Base-by-base conservation (phyloP, 768 basidiomycete species). In the Xanthoconium stramineum region DNA sequence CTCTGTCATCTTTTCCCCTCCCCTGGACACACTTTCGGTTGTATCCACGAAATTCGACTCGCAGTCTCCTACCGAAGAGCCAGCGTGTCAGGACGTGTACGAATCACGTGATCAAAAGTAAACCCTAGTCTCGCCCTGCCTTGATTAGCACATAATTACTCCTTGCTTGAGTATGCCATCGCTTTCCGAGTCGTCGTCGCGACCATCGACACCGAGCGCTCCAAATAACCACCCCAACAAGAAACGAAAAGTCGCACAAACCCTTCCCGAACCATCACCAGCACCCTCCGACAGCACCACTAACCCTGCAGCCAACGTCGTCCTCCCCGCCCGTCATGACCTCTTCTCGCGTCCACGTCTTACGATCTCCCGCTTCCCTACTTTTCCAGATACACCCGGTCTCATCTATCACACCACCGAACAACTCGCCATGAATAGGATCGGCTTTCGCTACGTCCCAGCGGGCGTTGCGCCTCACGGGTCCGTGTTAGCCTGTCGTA, bases 381-480 rank as follows among this genome's bases (percentile, higher is more conserved):
- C 76, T 2, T 91, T 92, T 69, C 67, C 83, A 20, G 84, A 86
- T 5, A 71, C 78, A n/a, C 67, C 76, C 5, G 83, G 86, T 49
- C 68, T 71, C 44, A 68, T 69, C 29, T 88, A 82, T 70, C 80
- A 76, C 74, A 80, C 79, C 60, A 91, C 88, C 9, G 90, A 92
- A 58, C 79, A 84, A 19, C 75, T 86, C 35, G 86, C 83, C 50
- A 77, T 83, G 62, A 92, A 92, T 65, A 84, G 88, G 53, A 77
- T 90, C 51, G 88, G 88, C 10, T 92, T 84, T 62, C 85, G 91
- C 43, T 93, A 93, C 59, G 78, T 83, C 11, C 90, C 91, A 28
- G 90, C 90, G 0, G 90, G 91, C 47, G 83, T 91, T 60, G 80
- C 82, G 24, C 80, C 80, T 0, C 77, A 76, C 10, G 84, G 83